phyloP scores from a whole-genome alignment of 495 filamentous ascomycete species.

The Neurospora sp. region DNA sequence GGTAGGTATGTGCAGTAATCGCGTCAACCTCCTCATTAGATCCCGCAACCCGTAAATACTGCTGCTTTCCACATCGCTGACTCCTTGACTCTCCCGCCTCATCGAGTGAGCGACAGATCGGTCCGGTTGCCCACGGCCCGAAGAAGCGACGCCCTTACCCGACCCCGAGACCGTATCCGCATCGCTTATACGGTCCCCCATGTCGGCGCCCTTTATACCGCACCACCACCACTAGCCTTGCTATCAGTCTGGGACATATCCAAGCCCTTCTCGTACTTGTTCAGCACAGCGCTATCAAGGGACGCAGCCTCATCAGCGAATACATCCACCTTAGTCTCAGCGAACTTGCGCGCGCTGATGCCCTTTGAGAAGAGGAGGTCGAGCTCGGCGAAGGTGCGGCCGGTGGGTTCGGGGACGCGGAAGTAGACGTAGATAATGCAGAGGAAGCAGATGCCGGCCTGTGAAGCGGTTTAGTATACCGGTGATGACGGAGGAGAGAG shows the following conservation, averaged over 20 bases:
- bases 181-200: neutral
- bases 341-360: slow-evolving; percentile 60
- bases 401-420: slow-evolving; percentile 62
- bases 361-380: slow-evolving; percentile 61
- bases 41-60: neutral
- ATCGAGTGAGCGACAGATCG: neutral
- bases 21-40: neutral
- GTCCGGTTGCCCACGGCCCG: neutral
- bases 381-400: slow-evolving; percentile 63
- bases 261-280: slow-evolving; percentile 35
- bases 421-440: slow-evolving; percentile 69
- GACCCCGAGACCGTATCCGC: neutral
- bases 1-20: neutral
- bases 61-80: neutral
- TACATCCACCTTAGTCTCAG: slow-evolving; percentile 52
- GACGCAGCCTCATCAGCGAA: slow-evolving; percentile 43
- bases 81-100: neutral
- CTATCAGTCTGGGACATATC: slow-evolving; percentile 7
- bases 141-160: neutral
- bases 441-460: slow-evolving; percentile 56
- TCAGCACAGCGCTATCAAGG: slow-evolving; percentile 38
- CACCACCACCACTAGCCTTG: neutral
- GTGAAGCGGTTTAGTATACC: neutral
- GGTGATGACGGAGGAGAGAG: no score
- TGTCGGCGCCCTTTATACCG: neutral